Percentiles rank a stretch among this genome's conserved stretches.
These are phyloP conservation scores for Cytospora schulzeri DNA, from an alignment of 2,329 filamentous ascomycete species.

Conservation along the genomic window DNA sequence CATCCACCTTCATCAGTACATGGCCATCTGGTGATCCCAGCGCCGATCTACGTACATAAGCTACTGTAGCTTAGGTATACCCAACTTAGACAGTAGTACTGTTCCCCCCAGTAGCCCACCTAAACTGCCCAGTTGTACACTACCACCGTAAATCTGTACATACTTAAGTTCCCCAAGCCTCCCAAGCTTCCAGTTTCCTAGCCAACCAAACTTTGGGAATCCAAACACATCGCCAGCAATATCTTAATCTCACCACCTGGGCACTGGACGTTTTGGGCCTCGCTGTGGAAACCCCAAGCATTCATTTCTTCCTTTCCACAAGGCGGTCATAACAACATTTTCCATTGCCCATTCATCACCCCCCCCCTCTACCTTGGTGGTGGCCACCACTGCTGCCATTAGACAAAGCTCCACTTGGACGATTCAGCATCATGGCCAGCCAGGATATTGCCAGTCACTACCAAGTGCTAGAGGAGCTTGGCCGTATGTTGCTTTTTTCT, in stretches of 20 bases:
- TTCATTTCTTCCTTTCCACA: background rate
- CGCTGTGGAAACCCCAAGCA: background rate
- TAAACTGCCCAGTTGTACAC: background rate
- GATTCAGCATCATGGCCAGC: constrained; percentile 51
- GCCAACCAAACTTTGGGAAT: background rate
- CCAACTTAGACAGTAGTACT: background rate
- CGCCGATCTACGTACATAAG: background rate
- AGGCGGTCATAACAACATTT: background rate
- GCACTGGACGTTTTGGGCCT: background rate
- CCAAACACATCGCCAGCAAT: background rate
- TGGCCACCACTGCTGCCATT: constrained; percentile 14
- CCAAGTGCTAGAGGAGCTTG: constrained; percentile 93
- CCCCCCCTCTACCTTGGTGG: constrained; percentile 1
- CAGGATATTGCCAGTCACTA: constrained; percentile 81
- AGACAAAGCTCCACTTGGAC: constrained; percentile 20
- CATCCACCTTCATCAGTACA: background rate
- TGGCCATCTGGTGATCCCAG: background rate
- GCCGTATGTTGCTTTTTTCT: constrained; percentile 64
- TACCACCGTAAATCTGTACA: background rate
- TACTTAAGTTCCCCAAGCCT: background rate
- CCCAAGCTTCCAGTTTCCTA: background rate
- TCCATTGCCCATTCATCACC: constrained; percentile 1
- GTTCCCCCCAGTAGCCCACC: background rate
- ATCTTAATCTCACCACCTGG: background rate
- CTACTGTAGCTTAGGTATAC: background rate